These are phyloP conservation scores for Kwoniella sp. DNA, from an alignment of 768 basidiomycete species.

Conservation along the genomic window DNA sequence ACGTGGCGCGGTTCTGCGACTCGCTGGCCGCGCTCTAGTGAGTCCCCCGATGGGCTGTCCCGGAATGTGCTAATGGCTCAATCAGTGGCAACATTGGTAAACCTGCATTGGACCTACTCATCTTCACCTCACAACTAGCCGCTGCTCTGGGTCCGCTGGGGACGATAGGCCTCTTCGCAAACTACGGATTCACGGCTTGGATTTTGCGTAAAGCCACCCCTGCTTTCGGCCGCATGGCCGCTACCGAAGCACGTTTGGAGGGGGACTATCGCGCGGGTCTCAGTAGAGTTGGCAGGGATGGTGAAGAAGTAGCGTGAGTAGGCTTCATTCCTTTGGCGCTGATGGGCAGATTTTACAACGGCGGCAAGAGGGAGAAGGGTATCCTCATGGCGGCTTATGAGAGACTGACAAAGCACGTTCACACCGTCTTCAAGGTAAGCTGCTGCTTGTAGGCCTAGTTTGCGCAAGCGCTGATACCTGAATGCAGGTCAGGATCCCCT, in stretches of 20 bases:
- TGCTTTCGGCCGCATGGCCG: slow-evolving; percentile 84
- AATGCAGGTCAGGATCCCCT: slow-evolving; percentile 20
- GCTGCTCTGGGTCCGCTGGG: slow-evolving; percentile 82
- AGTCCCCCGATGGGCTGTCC: slow-evolving; percentile 49
- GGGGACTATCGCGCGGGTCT: slow-evolving; percentile 89
- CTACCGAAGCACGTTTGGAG: slow-evolving; percentile 78
- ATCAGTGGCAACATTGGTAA: slow-evolving; percentile 85
- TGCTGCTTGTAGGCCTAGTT: background rate
- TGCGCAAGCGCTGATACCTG: background rate
- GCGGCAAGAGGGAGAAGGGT: slow-evolving; percentile 73
- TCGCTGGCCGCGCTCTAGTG: slow-evolving; percentile 81
- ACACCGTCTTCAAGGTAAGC: slow-evolving; percentile 79
- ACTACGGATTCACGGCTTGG: slow-evolving; percentile 79
- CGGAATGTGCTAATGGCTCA: background rate
- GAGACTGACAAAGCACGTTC: slow-evolving; percentile 77
- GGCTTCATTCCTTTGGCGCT: slow-evolving; percentile 78
- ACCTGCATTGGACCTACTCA: slow-evolving; percentile 78
- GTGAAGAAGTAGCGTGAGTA: slow-evolving; percentile 85
- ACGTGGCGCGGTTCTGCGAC: slow-evolving; percentile 83
- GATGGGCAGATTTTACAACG: slow-evolving; percentile 86
- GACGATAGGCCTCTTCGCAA: slow-evolving; percentile 69
- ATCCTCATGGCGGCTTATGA: slow-evolving; percentile 75
- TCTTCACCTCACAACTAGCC: slow-evolving; percentile 88
- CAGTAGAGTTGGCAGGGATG: slow-evolving; percentile 76
- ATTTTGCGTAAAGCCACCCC: slow-evolving; percentile 82